Conservation (phyloP, 176 grass and related monocot species). For the Zizania latifolia region DNA sequence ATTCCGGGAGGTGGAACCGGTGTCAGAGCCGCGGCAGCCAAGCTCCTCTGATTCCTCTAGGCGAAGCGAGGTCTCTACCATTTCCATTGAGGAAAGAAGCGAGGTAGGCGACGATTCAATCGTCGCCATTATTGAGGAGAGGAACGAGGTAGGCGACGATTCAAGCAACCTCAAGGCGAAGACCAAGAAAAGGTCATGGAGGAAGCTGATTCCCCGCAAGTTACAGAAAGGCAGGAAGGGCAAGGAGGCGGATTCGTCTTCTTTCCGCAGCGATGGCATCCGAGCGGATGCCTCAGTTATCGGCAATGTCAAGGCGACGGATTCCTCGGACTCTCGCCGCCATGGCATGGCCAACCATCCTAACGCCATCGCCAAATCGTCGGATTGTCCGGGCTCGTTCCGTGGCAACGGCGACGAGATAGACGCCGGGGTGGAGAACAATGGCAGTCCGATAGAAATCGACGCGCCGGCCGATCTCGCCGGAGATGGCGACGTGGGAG, state of each 20-base stretch:
- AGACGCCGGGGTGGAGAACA: background rate
- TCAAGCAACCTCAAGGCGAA: slow-evolving; percentile 22
- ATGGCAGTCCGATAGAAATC: background rate
- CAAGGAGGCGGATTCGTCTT: slow-evolving; percentile 1
- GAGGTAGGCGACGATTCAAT: slow-evolving; percentile 8
- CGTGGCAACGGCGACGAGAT: background rate
- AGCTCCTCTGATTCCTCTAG: slow-evolving; percentile 32
- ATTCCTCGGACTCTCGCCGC: background rate
- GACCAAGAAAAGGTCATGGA: slow-evolving; percentile 44
- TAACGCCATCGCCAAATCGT: background rate
- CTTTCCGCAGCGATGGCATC: slow-evolving; percentile 18
- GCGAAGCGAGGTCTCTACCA: slow-evolving; percentile 1
- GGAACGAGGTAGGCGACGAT: slow-evolving; percentile 13
- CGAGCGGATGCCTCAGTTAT: background rate
- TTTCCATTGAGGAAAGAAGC: slow-evolving; percentile 16
- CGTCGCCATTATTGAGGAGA: slow-evolving; percentile 13
- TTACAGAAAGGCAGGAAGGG: slow-evolving; percentile 9
- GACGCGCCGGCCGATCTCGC: background rate
- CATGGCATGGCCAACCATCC: background rate
- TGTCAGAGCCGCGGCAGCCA: slow-evolving; percentile 18
- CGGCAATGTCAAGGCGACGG: slow-evolving; percentile 21
- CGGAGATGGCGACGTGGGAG: background rate
- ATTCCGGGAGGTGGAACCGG: slow-evolving; percentile 45
- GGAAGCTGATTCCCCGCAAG: slow-evolving; percentile 49
- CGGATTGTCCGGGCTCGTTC: background rate